These are phyloP conservation scores for Neopestalotiopsis sp. DNA, from an alignment of 2,329 filamentous ascomycete species.

Conservation along the genomic window DNA sequence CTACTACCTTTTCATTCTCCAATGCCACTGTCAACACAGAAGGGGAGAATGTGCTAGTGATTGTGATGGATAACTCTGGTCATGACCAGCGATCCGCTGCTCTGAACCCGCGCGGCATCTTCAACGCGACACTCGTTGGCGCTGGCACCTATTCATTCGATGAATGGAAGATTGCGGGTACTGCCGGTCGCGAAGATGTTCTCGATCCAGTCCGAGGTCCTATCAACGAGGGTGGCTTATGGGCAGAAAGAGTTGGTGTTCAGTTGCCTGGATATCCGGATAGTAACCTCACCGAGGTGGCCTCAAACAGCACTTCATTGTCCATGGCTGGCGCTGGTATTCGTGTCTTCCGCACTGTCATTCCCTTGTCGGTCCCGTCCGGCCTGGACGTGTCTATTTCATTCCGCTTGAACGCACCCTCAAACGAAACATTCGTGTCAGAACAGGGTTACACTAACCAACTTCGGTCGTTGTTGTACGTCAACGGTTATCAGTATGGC, in stretches of 20 bases:
- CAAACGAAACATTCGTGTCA: conserved; percentile 42
- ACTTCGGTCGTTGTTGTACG: conserved; percentile 59
- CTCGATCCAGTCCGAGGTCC: conserved; percentile 61
- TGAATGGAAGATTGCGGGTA: conserved; percentile 63
- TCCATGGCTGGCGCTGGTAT: conserved; percentile 56
- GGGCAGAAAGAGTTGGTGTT: conserved; percentile 62
- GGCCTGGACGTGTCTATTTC: conserved; percentile 61
- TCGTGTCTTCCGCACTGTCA: conserved; percentile 58
- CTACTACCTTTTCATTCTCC: conserved; percentile 52
- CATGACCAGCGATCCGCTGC: conserved; percentile 58
- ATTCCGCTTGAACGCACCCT: conserved; percentile 54
- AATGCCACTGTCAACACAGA: conserved; percentile 49
- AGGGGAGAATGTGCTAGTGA: conserved; percentile 53
- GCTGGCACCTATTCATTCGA: conserved; percentile 45
- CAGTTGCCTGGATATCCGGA: conserved; percentile 62
- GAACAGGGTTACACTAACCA: conserved; percentile 39
- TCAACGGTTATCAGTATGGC: conserved; percentile 71
- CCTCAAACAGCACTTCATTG: conserved; percentile 37
- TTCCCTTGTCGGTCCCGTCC: conserved; percentile 54
- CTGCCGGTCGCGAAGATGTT: conserved; percentile 55
- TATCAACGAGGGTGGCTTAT: conserved; percentile 62
- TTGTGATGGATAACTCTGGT: conserved; percentile 65
- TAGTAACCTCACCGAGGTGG: conserved; percentile 43
- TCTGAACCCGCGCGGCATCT: conserved; percentile 55
- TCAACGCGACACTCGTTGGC: conserved; percentile 54